Evolutionary conservation across 495 filamentous ascomycete genomes (phyloP), one percentile per base, ranked within the genome.

Genomic region (Venustampulla echinocandica): DNA sequence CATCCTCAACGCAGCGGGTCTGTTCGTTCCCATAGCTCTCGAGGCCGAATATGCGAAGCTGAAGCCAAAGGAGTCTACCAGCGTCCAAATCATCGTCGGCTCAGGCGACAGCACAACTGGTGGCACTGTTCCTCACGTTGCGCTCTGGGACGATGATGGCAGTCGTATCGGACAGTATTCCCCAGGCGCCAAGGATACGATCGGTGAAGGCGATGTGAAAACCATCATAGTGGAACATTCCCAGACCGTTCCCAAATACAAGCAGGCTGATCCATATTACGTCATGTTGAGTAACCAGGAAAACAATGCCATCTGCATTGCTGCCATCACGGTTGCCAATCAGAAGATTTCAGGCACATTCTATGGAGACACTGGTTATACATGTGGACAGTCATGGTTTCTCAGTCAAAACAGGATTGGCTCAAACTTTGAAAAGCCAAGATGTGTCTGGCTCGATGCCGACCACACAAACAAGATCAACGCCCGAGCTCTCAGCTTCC

Each of bases 351-450:
- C 33, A 4, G 33, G 46, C n/a, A 25, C 46, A 13, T 48, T 38
- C 22, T 40, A 24, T 18, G 46, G 46, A 4, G 46, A 48, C 17
- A 43, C 37, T 18, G 46, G 46, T 1, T 48, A 1, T 10, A 22
- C 11, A 1, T 48, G 46, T 19, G 46, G 46, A 19, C 34, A 38
- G 14, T 41, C 33, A 39, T 48, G 46, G 46, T 48, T 40, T 41
- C 7, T 3, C 17, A 48, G 46, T 22, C 4, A 22, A 21, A 23
- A 27, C 46, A n/a, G 11, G 18, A 25, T 48, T 3, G 46, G 46
- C 1, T 10, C 9, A 3, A 15, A 24, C 18, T 27, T 40, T 21
- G 17, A 23, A 21, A 24, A 3, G 4, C 46, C 46, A 6, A 21
- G 21, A n/a, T 48, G 46, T 27, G 46, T 41, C 38, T 48, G 46